Evolutionary conservation across 257 asterid species (phyloP), one percentile per base, ranked within the genome.

Genomic region (Cordia subcordata): DNA sequence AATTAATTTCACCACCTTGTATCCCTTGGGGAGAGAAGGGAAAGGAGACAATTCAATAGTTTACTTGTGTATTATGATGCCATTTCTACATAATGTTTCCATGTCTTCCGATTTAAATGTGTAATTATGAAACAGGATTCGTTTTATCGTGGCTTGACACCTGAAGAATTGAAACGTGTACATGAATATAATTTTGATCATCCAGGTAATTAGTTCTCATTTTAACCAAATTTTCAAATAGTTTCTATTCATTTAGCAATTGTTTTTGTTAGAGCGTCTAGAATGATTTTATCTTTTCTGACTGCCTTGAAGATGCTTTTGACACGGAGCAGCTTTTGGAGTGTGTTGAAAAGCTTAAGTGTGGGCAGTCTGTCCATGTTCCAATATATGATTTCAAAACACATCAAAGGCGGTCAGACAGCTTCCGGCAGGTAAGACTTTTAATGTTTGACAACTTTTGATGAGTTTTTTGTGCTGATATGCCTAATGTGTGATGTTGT

Each of bases 251-350:
- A 11, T 3, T 47, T 14, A 20, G 22, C 38, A 49, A 8, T 40
- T 63, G 22, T 20, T n/a, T 60, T 9, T 58, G 21, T 59, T 49
- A 60, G 53, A 32, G 59, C 49, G 9, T 32, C 66, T 66, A 23
- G 17, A 54, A 62, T 66, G 17, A 61, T 53, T 55, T 61, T 51
- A 12, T 33, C 13, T 33, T 14, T 56, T 19, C 22, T 39, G 12
- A 49, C 60, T 59, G 71, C 40, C 59, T 53, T 81, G 72, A 82
- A 93, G 97, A 93, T 80, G 97, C 99, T 64, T 93, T 85, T 77
- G 99, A 93, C 80, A 93, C 97, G 5, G 99, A 93, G 72, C 97
- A 93, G 79, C 88, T 93, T 66, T 80, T 93, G 61, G 99, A 93
- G 75, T 93, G 99, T 19, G 75, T 85, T 49, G 92, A 75, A 44